Evolutionary conservation across 768 basidiomycete genomes (phyloP).

Genomic region (Leccinum uliginosum): DNA sequence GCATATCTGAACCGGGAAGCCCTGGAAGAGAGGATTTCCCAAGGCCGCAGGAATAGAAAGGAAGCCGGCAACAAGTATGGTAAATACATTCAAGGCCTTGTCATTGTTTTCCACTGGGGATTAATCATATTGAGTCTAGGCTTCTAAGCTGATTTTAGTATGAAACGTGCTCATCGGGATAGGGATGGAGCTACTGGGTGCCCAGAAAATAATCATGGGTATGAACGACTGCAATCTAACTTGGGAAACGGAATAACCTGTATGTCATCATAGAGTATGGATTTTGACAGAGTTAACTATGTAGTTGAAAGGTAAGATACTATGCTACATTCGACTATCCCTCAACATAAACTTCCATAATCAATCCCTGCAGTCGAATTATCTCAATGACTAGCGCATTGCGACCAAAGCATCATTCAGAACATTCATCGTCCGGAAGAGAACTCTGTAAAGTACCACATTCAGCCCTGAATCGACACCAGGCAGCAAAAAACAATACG

Average conservation of each 20-base stretch:
- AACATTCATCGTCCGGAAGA: slow-evolving; percentile 18
- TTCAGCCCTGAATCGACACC: not conserved
- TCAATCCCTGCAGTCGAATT: not conserved
- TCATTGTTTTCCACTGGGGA: too few species aligned
- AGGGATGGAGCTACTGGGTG: too few species aligned
- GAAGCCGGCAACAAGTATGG: slow-evolving; percentile 93
- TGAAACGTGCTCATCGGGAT: not conserved
- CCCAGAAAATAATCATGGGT: not conserved
- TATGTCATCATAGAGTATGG: not conserved
- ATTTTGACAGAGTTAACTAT: not conserved
- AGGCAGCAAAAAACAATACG: slow-evolving; percentile 2
- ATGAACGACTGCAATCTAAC: not conserved
- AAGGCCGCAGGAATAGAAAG: slow-evolving; percentile 78
- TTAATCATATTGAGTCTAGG: slow-evolving; percentile 10
- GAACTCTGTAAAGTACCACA: slow-evolving; percentile 17
- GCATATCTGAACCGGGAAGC: slow-evolving; percentile 82
- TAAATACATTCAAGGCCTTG: slow-evolving; percentile 28
- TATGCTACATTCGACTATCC: slow-evolving; percentile 20
- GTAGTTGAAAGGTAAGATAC: slow-evolving; percentile 8
- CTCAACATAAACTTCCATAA: not conserved
- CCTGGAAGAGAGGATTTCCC: slow-evolving; percentile 79
- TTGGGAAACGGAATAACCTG: too few species aligned
- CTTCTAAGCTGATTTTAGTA: slow-evolving; percentile 16
- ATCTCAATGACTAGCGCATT: not conserved
- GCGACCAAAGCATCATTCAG: not conserved